Evolutionary conservation across 2,329 filamentous ascomycete species (phyloP), one percentile per base, ranked within the genome.

Genomic region (Purpureocillium takamizusanense): DNA sequence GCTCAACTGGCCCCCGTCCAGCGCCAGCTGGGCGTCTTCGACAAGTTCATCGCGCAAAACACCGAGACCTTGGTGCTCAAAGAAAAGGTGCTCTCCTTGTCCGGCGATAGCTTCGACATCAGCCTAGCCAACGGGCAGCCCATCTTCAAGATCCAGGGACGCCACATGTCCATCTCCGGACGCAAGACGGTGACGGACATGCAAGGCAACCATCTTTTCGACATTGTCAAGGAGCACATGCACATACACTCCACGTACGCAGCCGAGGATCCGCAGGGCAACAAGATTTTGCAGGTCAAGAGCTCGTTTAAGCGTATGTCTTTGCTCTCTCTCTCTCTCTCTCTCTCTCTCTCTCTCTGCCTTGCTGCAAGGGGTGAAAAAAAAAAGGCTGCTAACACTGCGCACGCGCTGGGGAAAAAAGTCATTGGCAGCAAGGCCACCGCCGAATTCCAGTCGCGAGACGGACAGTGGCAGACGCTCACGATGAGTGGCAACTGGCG

Each of bases 31-130:
- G 65, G 63, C 40, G 43, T 71, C 37, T 65, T 69, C 45, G 46
- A 55, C 38, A 54, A 56, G 8, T 56, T 62, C 43, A 52, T 67
- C 18, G 58, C 62, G 3, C 51, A 42, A 1, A 55, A 63, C 25
- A 50, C 54, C 6, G 64, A 70, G 49, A 75, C 70, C 2, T 58
- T 84, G 7, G 52, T 75, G 2, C 61, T 84, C 35, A 74, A 70
- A 48, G 78, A 83, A 50, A 78, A 76, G 48, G 63, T 81, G 14
- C 54, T 79, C 41, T 81, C 78, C 3, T 59, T 81, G 8, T 70
- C 70, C 1, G 76, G 77, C 41, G 78, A 83, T 59, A 75, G 69
- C 55, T 84, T 83, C 59, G 72, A 74, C 45, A 72, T 84, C 55
- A 71, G 68, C 38, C 67, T 72, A 5, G 58, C 66, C 33, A 69